Evolutionary conservation across 1,139 yeast genomes (phyloP), one percentile per base, ranked within the genome.

Genomic region (Scheffersomyces segobiensis): DNA sequence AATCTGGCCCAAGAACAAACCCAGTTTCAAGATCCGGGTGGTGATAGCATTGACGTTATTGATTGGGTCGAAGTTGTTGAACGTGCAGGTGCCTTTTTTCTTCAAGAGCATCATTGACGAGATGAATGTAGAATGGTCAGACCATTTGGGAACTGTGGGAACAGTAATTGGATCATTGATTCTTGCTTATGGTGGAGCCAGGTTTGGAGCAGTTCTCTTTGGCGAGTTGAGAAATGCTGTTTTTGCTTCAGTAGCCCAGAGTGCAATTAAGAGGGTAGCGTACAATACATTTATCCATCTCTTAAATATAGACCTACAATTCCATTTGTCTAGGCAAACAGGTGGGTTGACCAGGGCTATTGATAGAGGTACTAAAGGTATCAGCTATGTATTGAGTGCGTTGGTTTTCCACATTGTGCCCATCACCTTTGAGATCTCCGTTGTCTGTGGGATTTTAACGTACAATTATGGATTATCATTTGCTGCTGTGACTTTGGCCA

Each of bases 381-480:
- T 95, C 56, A 89, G 97, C 24, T 93, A 90, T 68, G 98, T 95
- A 5, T 78, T 95, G 56, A 87, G 91, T 50, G 97, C 99, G 3
- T 91, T 95, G 97, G 97, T 96, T 17, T 95, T 95, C 77, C 99
- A 96, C 71, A 93, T 95, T 42, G 81, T 95, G 52, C 99, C 99
- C 6, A 89, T 95, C 49, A 82, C 96, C 1, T 89, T 95, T 71
- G 99, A 95, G 73, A 95, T 95, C 56, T 83, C 91, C 4, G 87
- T 95, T 60, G 99, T 95, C 7, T 91, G 98, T 72, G 97, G 98
- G 58, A 91, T 95, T 52, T 79, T 95, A 65, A 91, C 97, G 10
- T 95, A 93, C 73, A 95, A 93, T 71, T 95, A 92, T 70, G 99
- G 99, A 21, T 75, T 85, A 10, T 81, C 89, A 32, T 95, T 93